Evolutionary conservation across 768 basidiomycete genomes (phyloP), one percentile per base, ranked within the genome.

Genomic region (Tylopilus cervinicoccineus): DNA sequence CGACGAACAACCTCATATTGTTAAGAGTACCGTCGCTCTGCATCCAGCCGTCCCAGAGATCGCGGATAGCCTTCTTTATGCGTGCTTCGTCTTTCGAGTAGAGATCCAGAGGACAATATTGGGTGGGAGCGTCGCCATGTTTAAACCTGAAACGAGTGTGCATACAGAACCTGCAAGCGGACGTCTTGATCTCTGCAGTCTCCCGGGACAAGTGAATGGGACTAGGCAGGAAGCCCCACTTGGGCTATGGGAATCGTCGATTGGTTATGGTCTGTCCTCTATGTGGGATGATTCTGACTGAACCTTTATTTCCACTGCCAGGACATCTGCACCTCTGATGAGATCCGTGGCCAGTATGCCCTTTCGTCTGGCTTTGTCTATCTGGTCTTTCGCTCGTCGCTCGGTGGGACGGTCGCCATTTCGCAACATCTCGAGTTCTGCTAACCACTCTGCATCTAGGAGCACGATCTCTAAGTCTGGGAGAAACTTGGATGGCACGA

Each of bases 271-370:
- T 22, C 22, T 38, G 34, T 38, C 23, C 27, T n/a, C 39, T 17
- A 33, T 31, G 39, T 14, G 22, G 44, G 53, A 17, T 20, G 22
- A 24, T 19, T 37, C 38, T 23, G 38, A 44, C 52, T 64, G 52
- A 50, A 91, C 95, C 82, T 98, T 98, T 66, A 97, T 91, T 71
- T 97, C 95, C 4, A 96, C 77, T 3, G 86, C 81, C 38, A 93
- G 66, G 6, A 63, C 51, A 40, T 77, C 79, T 41, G 73, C 55
- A 8, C 78, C 76, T 26, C 84, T 80, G 10, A 93, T 76, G 29
- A 93, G 77, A 68, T 97, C 86, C 9, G 88, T 86, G 16, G 89
- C 90, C 34, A 96, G 69, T 8, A 90, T 74, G 9, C 77, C 92
- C 47, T 78, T 83, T 36, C 50, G 68, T 38, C 72, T 71, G 5